Percentiles rank a stretch among this genome's conserved stretches.
These are phyloP conservation scores for Rossbeevera mucosa DNA, from an alignment of 768 basidiomycete species.

Conservation along the genomic window DNA sequence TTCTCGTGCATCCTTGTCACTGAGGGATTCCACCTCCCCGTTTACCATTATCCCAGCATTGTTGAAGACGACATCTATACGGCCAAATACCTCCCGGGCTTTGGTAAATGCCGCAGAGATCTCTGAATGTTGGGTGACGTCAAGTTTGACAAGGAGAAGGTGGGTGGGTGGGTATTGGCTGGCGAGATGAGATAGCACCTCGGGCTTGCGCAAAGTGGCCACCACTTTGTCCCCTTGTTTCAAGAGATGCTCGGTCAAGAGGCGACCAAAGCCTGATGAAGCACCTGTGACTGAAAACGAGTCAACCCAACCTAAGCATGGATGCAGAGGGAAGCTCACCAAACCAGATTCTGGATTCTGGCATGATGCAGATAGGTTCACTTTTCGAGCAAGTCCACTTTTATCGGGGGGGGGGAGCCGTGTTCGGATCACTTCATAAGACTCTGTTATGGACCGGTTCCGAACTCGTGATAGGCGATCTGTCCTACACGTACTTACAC, in stretches of 20 bases:
- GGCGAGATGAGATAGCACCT: slow-evolving; percentile 26
- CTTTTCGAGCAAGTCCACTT: background rate
- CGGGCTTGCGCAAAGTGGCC: slow-evolving; percentile 42
- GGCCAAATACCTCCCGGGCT: slow-evolving; percentile 31
- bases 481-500: background rate
- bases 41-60: slow-evolving; percentile 31
- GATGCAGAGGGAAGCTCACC: background rate
- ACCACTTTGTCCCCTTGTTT: slow-evolving; percentile 34
- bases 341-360: slow-evolving; percentile 14
- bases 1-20: slow-evolving; percentile 28
- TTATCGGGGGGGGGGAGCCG: background rate
- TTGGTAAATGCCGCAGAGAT: slow-evolving; percentile 26
- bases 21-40: slow-evolving; percentile 34
- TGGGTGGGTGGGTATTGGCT: slow-evolving; percentile 21
- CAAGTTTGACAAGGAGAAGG: slow-evolving; percentile 26
- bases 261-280: slow-evolving; percentile 24
- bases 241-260: slow-evolving; percentile 31
- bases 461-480: background rate
- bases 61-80: slow-evolving; percentile 36
- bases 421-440: background rate
- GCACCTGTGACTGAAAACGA: background rate
- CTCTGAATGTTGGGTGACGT: slow-evolving; percentile 28
- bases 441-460: background rate
- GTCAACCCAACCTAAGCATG: background rate
- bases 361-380: slow-evolving; percentile 1